A percentile compares a stretch with the other conserved stretches of the same genome.
Conservation (phyloP, 1,284 basidiomycete species). For the Singerocomus rubriflavus region DNA sequence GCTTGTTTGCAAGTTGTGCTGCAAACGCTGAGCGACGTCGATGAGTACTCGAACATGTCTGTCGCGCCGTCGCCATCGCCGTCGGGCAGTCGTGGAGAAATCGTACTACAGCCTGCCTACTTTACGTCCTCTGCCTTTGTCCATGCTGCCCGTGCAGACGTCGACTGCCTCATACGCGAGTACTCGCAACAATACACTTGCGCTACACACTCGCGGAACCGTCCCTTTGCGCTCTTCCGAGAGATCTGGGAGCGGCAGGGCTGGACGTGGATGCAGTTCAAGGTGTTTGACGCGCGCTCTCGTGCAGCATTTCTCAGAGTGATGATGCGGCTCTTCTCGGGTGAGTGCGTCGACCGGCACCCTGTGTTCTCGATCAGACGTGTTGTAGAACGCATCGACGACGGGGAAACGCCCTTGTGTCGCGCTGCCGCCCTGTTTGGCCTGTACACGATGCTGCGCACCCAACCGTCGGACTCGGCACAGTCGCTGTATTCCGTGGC, state of each 20-base stretch:
- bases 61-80: conserved; percentile 35
- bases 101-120: conserved; percentile 66
- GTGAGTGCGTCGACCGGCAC: conserved; percentile 35
- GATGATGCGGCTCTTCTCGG: conserved; percentile 61
- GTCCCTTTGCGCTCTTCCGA: conserved; percentile 69
- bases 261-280: conserved; percentile 73
- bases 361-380: neutral
- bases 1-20: conserved; percentile 13
- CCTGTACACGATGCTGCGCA: conserved; percentile 62
- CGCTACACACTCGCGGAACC: conserved; percentile 21
- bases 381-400: conserved; percentile 49
- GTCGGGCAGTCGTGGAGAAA: conserved; percentile 50
- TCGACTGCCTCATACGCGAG: conserved; percentile 45
- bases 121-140: conserved; percentile 75
- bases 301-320: conserved; percentile 58
- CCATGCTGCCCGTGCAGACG: conserved; percentile 60
- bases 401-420: conserved; percentile 46
- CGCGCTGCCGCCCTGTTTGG: conserved; percentile 61
- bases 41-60: conserved; percentile 30
- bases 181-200: conserved; percentile 48
- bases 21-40: no score
- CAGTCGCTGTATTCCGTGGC: conserved; percentile 46
- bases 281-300: conserved; percentile 60
- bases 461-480: conserved; percentile 55
- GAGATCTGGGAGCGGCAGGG: conserved; percentile 60